phyloP scores from a whole-genome alignment of 2,329 filamentous ascomycete genomes.

The Diaporthe sp. region DNA sequence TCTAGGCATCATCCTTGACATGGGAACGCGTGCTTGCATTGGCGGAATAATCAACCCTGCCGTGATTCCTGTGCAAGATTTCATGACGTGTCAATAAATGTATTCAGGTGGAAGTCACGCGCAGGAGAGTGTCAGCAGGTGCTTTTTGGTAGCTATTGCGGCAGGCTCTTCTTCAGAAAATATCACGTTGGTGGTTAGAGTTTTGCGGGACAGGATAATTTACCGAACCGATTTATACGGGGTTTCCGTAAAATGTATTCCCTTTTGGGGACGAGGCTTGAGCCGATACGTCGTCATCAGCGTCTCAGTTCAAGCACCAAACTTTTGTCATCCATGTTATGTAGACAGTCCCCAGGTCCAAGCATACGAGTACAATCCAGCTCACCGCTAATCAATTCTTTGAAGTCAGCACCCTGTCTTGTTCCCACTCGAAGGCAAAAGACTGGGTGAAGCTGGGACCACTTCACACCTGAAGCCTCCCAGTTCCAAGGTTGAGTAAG shows the following conservation, averaged over 20 bases:
- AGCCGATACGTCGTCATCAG: not conserved
- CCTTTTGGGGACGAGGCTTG: not conserved
- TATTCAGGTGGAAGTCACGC: not conserved
- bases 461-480: not conserved
- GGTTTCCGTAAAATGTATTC: too few relatives aligned
- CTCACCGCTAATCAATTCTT: not conserved
- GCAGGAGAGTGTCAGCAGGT: not conserved
- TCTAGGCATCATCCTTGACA: slow-evolving; percentile 11
- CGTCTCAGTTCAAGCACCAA: too few relatives aligned
- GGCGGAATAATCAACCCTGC: not conserved
- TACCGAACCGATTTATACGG: not conserved
- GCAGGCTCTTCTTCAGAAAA: not conserved
- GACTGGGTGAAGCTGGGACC: not conserved
- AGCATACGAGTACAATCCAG: not conserved
- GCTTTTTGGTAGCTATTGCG: not conserved
- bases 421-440: not conserved
- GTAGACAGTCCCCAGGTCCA: not conserved
- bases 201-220: not conserved
- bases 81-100: not conserved
- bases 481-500: not conserved
- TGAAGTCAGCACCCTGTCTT: too few relatives aligned
- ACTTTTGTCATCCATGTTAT: not conserved
- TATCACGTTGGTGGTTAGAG: not conserved
- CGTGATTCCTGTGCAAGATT: not conserved
- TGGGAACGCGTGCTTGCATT: not conserved